A percentile compares a stretch with the other conserved stretches of the same genome.
Evolutionary conservation across 306 rosid species (phyloP).

Genomic region (Senna tora): DNA sequence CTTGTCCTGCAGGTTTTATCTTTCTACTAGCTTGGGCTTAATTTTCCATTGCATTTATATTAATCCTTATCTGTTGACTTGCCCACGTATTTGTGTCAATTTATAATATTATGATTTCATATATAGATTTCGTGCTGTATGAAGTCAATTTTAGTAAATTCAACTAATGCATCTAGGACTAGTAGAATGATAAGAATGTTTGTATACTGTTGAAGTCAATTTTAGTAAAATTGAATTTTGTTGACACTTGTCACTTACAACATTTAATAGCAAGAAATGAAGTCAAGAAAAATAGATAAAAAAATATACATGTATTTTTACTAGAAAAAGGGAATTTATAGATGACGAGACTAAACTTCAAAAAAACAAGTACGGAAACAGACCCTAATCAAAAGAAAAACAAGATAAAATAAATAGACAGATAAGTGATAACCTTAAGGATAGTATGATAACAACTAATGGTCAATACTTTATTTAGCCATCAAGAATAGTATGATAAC

Average conservation of each 20-base stretch:
- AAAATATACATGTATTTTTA: background rate
- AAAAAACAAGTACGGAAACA: background rate
- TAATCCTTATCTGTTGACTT: constrained; percentile 7
- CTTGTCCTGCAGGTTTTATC: constrained; percentile 87
- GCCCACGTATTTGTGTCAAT: constrained; percentile 3
- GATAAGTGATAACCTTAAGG: background rate
- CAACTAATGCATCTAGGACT: constrained; percentile 14
- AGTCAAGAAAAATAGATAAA: background rate
- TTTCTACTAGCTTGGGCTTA: constrained; percentile 31
- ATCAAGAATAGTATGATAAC: background rate
- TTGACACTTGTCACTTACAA: constrained; percentile 4
- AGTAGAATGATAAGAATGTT: background rate
- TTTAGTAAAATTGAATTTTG: background rate
- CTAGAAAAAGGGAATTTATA: background rate
- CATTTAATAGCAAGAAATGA: background rate
- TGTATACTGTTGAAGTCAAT: too few relatives aligned
- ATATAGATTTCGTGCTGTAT: background rate
- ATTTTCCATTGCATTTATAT: constrained; percentile 30
- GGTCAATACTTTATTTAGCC: background rate
- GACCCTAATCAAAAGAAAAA: background rate
- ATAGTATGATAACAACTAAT: background rate
- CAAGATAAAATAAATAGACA: background rate
- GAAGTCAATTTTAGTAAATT: constrained; percentile 15
- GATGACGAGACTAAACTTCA: background rate
- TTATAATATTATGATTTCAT: background rate